A percentile compares a stretch with the other conserved stretches of the same genome.
These are phyloP conservation scores for Suillus clintonianus DNA, from an alignment of 768 basidiomycete species.

Conservation along the genomic window DNA sequence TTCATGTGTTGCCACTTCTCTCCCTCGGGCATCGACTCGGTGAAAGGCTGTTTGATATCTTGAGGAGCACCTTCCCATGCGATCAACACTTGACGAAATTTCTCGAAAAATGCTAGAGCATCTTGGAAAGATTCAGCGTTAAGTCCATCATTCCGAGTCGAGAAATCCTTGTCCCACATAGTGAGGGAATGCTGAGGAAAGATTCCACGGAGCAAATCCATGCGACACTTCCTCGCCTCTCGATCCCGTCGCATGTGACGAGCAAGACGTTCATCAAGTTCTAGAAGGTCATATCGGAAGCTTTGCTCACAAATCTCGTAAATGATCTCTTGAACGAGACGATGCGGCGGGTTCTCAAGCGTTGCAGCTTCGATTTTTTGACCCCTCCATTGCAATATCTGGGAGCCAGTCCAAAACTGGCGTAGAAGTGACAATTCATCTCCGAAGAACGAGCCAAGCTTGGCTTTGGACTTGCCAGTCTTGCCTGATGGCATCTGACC, in stretches of 20 bases:
- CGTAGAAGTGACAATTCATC: neutral
- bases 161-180: neutral
- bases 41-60: neutral
- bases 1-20: neutral
- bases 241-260: neutral
- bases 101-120: neutral
- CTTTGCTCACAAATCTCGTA: neutral
- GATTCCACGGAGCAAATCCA: neutral
- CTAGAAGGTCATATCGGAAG: neutral
- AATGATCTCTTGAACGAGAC: neutral
- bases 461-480: neutral
- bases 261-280: neutral
- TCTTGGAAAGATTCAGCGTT: neutral
- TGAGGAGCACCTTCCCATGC: neutral
- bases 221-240: neutral
- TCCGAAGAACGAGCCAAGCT: neutral
- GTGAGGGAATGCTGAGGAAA: neutral
- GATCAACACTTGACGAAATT: neutral
- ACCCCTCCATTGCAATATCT: neutral
- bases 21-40: neutral
- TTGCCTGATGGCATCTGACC: neutral
- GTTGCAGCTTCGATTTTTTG: neutral
- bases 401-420: neutral
- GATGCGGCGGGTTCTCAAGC: neutral
- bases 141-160: neutral